phyloP scores from a whole-genome alignment of 345 rosid species.

The Eucalyptus melliodora region DNA sequence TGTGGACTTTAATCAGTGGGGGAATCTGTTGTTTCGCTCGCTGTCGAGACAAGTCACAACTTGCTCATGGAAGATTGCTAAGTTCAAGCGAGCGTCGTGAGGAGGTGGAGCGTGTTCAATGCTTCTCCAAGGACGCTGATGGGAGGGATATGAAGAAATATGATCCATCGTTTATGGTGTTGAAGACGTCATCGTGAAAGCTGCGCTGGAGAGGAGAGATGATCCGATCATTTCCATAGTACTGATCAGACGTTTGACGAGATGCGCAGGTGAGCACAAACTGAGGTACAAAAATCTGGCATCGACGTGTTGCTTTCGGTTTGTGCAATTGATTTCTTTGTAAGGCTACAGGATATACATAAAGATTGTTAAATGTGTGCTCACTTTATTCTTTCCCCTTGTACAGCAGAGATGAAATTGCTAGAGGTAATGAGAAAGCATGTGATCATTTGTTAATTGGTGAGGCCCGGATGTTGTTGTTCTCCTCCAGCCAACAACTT shows the following conservation, averaged over 20 bases:
- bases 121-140: neutral
- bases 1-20: neutral
- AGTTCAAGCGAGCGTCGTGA: neutral
- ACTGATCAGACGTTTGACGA: neutral
- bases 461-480: neutral
- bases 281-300: neutral
- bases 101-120: neutral
- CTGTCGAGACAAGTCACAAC: neutral
- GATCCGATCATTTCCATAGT: neutral
- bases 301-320: neutral
- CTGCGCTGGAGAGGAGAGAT: neutral
- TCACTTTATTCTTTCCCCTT: neutral
- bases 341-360: too few relatives aligned
- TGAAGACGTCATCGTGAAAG: neutral
- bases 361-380: neutral
- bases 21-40: neutral
- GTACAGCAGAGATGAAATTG: neutral
- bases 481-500: slow-evolving; percentile 38
- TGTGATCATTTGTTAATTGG: neutral
- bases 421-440: neutral
- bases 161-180: neutral
- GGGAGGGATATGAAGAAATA: neutral
- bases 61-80: neutral
- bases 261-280: neutral
- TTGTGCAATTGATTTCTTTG: too few relatives aligned